Percentiles rank a stretch among this genome's conserved stretches.
Evolutionary conservation across 2,329 filamentous ascomycete genomes (phyloP).

Genomic region (Xylaria sp.): DNA sequence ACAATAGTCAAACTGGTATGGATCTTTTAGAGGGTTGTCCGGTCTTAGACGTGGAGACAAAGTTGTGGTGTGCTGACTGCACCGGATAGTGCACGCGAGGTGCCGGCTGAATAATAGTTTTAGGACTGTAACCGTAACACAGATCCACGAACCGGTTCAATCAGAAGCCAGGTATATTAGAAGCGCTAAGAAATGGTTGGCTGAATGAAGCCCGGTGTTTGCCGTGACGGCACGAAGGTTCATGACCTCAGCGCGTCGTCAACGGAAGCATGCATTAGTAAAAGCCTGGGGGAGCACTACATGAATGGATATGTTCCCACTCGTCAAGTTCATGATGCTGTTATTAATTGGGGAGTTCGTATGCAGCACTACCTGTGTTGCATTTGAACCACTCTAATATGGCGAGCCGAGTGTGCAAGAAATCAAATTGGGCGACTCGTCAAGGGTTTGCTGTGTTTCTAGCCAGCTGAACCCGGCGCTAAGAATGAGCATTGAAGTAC

Average conservation of each 20-base stretch:
- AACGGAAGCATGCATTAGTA: slow-evolving; percentile 4
- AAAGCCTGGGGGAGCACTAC: neutral
- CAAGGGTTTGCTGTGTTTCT: slow-evolving; percentile 4
- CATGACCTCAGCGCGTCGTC: neutral
- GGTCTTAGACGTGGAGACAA: neutral
- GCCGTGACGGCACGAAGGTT: neutral
- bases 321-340: neutral
- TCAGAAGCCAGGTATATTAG: neutral
- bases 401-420: slow-evolving; percentile 5
- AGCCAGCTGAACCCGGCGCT: slow-evolving; percentile 30
- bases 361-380: neutral
- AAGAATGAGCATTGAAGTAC: too few relatives aligned
- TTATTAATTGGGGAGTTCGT: neutral
- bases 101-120: neutral
- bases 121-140: slow-evolving; percentile 4
- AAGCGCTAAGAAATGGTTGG: neutral
- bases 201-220: neutral
- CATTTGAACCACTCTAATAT: neutral
- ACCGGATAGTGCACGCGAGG: neutral
- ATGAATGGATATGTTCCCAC: neutral
- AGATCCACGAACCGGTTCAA: neutral
- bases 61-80: neutral
- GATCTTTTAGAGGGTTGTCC: neutral
- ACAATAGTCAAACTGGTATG: neutral
- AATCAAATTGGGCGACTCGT: slow-evolving; percentile 11